Percentiles rank a stretch among this genome's conserved stretches.
Evolutionary conservation across 495 filamentous ascomycete species (phyloP).

Genomic region (Letharia lupina): DNA sequence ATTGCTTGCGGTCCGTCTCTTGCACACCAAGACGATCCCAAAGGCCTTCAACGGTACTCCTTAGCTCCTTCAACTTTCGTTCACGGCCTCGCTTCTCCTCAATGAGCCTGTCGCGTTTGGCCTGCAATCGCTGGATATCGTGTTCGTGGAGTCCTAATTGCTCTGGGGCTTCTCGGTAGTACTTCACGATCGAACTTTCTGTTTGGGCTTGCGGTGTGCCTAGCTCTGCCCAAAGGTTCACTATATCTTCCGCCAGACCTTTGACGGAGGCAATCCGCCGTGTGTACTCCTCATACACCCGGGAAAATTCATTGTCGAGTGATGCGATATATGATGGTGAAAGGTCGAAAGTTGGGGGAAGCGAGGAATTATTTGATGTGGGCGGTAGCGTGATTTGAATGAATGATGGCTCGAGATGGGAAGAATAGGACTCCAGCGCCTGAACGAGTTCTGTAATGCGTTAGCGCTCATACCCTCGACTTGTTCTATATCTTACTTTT

Average conservation of each 20-base stretch:
- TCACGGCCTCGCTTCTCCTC: conserved; percentile 92
- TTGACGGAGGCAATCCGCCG: conserved; percentile 69
- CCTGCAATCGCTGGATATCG: conserved; percentile 64
- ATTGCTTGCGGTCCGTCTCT: conserved; percentile 69
- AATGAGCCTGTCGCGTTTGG: conserved; percentile 71
- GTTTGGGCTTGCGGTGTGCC: conserved; percentile 88
- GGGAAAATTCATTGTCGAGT: conserved; percentile 81
- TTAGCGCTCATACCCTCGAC: conserved; percentile 30
- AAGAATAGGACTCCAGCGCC: conserved; percentile 89
- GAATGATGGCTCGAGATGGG: conserved; percentile 81
- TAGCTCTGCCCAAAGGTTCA: conserved; percentile 90
- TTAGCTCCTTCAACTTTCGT: conserved; percentile 68
- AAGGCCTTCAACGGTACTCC: conserved; percentile 61
- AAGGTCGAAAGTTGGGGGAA: conserved; percentile 76
- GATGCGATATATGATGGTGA: conserved; percentile 79
- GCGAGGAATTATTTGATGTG: conserved; percentile 60
- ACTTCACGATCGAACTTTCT: conserved; percentile 77
- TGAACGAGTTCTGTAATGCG: conserved; percentile 66
- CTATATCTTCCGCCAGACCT: conserved; percentile 68
- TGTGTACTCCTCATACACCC: conserved; percentile 91
- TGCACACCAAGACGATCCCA: conserved; percentile 87
- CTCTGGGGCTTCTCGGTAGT: conserved; percentile 81
- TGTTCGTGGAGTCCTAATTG: conserved; percentile 85
- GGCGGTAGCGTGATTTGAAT: conserved; percentile 76
- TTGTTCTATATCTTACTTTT: conserved; percentile 56